Evolutionary conservation across 2,329 filamentous ascomycete species (phyloP).

Genomic region (Fusarium azukiicola): DNA sequence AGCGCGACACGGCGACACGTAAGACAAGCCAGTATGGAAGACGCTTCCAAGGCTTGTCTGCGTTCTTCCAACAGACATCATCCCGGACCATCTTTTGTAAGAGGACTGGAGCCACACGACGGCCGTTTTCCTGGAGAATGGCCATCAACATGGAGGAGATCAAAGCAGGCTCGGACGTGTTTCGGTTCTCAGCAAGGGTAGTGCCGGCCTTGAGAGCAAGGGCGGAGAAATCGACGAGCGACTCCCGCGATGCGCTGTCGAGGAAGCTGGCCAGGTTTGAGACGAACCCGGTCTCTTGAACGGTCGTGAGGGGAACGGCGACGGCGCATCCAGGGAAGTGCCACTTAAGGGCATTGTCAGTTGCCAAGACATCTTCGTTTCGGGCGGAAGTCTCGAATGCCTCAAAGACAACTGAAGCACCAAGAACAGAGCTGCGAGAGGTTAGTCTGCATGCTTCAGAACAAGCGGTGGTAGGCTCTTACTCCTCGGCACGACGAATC

Average conservation of each 20-base stretch:
- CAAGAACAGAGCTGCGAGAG: conserved; percentile 47
- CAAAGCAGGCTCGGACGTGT: conserved; percentile 78
- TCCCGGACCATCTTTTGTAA: conserved; percentile 81
- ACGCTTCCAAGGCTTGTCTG: conserved; percentile 80
- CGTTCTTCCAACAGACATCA: conserved; percentile 75
- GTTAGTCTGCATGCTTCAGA: background rate
- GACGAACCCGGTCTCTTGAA: conserved; percentile 51
- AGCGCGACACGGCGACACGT: conserved; percentile 77
- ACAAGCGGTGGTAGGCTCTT: conserved; percentile 24
- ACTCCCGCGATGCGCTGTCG: conserved; percentile 76
- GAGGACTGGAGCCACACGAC: conserved; percentile 58
- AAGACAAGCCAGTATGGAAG: conserved; percentile 82
- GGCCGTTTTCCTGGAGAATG: conserved; percentile 78
- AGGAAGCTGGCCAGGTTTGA: conserved; percentile 72
- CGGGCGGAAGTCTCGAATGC: conserved; percentile 79
- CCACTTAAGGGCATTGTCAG: conserved; percentile 75
- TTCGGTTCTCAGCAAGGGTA: conserved; percentile 74
- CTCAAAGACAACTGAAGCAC: conserved; percentile 68
- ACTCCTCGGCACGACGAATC: conserved; percentile 54
- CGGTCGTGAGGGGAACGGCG: conserved; percentile 63
- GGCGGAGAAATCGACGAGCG: conserved; percentile 75
- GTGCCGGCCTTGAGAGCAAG: conserved; percentile 73
- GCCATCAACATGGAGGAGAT: conserved; percentile 81
- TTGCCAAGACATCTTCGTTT: conserved; percentile 73
- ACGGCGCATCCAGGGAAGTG: conserved; percentile 79